Percentiles rank a stretch among this genome's conserved stretches.
Conservation (phyloP, 768 basidiomycete genomes). For the Boletus subcaerulescens region DNA sequence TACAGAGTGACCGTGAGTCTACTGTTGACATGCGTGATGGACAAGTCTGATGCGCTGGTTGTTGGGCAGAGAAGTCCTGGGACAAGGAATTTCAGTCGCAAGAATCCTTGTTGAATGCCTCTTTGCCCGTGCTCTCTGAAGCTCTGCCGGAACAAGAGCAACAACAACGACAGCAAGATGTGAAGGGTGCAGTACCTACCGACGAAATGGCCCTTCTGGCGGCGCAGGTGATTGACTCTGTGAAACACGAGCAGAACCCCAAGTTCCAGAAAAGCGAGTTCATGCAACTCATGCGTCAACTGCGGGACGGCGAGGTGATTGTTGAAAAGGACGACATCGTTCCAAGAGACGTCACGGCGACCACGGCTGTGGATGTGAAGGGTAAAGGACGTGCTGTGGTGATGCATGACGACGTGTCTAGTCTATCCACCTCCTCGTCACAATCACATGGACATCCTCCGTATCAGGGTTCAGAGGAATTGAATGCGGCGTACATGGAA, state of each 20-base stretch:
- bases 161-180: slow-evolving; percentile 7
- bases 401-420: not conserved
- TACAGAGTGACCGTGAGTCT: slow-evolving; percentile 45
- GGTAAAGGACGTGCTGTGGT: slow-evolving; percentile 58
- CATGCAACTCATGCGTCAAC: slow-evolving; percentile 79
- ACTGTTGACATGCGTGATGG: not conserved
- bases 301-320: slow-evolving; percentile 74
- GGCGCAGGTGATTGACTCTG: slow-evolving; percentile 70
- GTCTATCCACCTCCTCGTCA: slow-evolving; percentile 4
- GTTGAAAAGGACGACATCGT: slow-evolving; percentile 82
- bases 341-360: slow-evolving; percentile 36
- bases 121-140: slow-evolving; percentile 9
- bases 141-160: slow-evolving; percentile 12
- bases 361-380: slow-evolving; percentile 45
- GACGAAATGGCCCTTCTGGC: slow-evolving; percentile 83
- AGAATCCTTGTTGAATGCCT: slow-evolving; percentile 39
- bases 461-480: slow-evolving; percentile 21
- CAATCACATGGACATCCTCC: slow-evolving; percentile 7
- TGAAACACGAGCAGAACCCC: slow-evolving; percentile 70
- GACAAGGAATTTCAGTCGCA: slow-evolving; percentile 64
- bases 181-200: slow-evolving; percentile 26
- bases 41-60: not conserved
- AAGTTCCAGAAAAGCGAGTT: slow-evolving; percentile 88
- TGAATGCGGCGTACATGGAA: slow-evolving; percentile 16
- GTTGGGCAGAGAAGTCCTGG: slow-evolving; percentile 40